These are phyloP conservation scores for Aquanectria penicillioides DNA, from an alignment of 2,329 filamentous ascomycete genomes.

Conservation along the genomic window DNA sequence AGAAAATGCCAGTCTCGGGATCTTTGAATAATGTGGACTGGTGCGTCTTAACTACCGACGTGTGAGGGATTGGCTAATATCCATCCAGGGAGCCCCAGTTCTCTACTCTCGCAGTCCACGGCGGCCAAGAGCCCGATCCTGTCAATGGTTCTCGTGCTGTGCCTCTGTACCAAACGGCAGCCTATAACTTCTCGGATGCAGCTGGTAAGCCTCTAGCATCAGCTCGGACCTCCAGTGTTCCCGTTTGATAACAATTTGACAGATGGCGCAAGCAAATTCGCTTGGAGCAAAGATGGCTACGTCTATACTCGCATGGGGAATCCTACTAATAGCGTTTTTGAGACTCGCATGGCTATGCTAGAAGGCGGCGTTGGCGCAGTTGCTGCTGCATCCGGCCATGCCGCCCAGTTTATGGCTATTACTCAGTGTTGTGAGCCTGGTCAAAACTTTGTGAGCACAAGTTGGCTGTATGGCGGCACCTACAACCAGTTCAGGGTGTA, in stretches of 20 bases:
- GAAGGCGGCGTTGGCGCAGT: background rate
- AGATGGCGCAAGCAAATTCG: constrained; percentile 75
- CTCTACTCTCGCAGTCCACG: constrained; percentile 85
- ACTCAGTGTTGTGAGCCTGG: constrained; percentile 82
- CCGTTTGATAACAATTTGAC: background rate
- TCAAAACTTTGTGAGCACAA: constrained; percentile 91
- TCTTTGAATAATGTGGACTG: constrained; percentile 5
- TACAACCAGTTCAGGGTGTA: constrained; percentile 97
- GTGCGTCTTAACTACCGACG: background rate
- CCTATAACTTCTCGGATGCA: constrained; percentile 89
- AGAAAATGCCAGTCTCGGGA: constrained; percentile 6
- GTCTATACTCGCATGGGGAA: constrained; percentile 97
- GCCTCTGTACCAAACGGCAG: constrained; percentile 79
- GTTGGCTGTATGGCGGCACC: constrained; percentile 90
- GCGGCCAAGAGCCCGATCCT: constrained; percentile 79
- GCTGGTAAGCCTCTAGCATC: constrained; percentile 54
- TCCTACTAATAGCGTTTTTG: constrained; percentile 92
- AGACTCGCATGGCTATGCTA: constrained; percentile 60
- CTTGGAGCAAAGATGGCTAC: constrained; percentile 92
- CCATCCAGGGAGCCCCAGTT: constrained; percentile 59
- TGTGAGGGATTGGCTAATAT: background rate
- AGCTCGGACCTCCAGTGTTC: too few relatives aligned
- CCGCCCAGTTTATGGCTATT: constrained; percentile 82
- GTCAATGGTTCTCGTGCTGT: constrained; percentile 87
- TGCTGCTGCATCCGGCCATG: background rate